These are phyloP conservation scores for Ophiostoma sp. DNA, from an alignment of 2,329 filamentous ascomycete genomes.

Conservation along the genomic window DNA sequence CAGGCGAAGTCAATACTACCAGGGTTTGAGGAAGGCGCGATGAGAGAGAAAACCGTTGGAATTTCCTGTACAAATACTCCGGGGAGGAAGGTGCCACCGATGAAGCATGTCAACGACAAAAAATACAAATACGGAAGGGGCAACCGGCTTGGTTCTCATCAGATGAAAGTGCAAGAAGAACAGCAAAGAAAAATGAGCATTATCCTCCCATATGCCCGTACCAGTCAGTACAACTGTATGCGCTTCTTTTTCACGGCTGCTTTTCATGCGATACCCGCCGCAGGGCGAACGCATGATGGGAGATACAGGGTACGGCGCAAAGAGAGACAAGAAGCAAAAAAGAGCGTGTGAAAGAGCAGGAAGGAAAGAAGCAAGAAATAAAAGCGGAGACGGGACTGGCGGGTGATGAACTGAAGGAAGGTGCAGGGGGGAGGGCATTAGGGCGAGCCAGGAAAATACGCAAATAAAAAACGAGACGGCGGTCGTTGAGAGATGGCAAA, in stretches of 20 bases:
- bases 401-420: conserved; percentile 26
- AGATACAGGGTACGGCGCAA: conserved; percentile 11
- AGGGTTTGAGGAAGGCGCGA: not conserved
- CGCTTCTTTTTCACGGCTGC: not conserved
- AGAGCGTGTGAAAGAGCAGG: not conserved
- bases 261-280: conserved; percentile 6
- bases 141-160: not conserved
- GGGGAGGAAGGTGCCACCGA: conserved; percentile 8
- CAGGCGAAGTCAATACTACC: not conserved
- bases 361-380: not conserved
- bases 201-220: not conserved
- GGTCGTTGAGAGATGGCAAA: conserved; percentile 10
- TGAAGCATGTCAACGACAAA: not conserved
- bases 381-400: conserved; percentile 24
- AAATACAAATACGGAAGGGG: not conserved
- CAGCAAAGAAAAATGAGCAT: not conserved
- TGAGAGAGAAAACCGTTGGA: not conserved
- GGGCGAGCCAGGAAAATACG: not conserved
- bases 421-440: conserved; percentile 25
- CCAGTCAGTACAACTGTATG: not conserved
- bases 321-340: not conserved
- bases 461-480: not conserved
- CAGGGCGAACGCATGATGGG: not conserved
- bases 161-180: not conserved
- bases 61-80: not conserved